Conservation (phyloP, 345 rosid genomes). For the Eucalyptus sp. region DNA sequence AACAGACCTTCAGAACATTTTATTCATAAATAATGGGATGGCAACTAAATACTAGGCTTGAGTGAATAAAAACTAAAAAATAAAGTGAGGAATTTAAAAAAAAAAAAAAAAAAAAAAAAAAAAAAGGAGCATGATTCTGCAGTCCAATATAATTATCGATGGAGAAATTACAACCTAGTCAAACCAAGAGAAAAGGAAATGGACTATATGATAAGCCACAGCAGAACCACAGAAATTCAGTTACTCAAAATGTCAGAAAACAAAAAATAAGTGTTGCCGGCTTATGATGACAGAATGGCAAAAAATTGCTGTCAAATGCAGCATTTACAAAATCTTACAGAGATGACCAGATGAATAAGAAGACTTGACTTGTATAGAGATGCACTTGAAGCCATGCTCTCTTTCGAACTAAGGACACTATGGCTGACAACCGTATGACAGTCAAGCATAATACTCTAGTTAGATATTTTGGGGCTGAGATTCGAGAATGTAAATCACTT, state of each 20-base stretch:
- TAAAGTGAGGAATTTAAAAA: too few relatives aligned
- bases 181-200: too few relatives aligned
- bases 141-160: too few relatives aligned
- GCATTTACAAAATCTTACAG: background rate
- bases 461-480: background rate
- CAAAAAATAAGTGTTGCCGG: background rate
- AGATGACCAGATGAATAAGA: background rate
- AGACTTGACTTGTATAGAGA: background rate
- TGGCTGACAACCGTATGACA: background rate
- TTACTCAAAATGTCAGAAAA: background rate
- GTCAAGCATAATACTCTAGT: background rate
- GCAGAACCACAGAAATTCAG: too few relatives aligned
- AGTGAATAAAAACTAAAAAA: too few relatives aligned
- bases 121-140: background rate
- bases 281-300: background rate
- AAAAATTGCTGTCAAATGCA: background rate
- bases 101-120: background rate
- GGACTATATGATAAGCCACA: too few relatives aligned
- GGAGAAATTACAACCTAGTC: too few relatives aligned
- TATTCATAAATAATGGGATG: too few relatives aligned
- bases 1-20: too few relatives aligned
- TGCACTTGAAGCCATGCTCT: background rate
- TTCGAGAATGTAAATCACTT: background rate
- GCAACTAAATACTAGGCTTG: too few relatives aligned
- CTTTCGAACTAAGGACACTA: background rate